Percentiles rank a stretch among this genome's conserved stretches.
Evolutionary conservation across 352 stramenopile genomes (phyloP).

Genomic region (Globisporangium cylindrosporum): DNA sequence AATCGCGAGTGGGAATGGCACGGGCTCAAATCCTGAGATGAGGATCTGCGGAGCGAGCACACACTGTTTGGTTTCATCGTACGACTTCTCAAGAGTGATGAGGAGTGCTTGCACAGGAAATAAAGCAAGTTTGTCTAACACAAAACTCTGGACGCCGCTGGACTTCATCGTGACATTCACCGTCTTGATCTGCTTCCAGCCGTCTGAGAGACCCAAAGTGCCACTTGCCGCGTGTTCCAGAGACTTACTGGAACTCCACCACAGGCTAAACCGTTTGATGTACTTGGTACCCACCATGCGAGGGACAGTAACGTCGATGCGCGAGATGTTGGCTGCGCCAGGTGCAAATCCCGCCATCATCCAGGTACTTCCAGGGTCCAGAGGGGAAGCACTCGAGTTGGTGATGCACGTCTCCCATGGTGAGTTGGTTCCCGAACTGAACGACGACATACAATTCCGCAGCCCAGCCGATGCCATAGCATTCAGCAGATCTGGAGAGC

Average conservation of each 20-base stretch:
- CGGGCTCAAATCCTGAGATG: constrained; percentile 32
- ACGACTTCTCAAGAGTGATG: constrained; percentile 52
- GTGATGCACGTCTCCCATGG: constrained; percentile 42
- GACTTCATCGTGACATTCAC: constrained; percentile 44
- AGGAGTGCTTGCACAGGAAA: constrained; percentile 28
- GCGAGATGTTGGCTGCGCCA: constrained; percentile 31
- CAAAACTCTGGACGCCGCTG: constrained; percentile 33
- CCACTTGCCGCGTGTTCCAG: constrained; percentile 12
- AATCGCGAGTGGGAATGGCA: constrained; percentile 46
- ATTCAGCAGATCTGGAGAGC: constrained; percentile 19
- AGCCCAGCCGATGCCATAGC: constrained; percentile 1
- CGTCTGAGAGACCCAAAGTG: constrained; percentile 30
- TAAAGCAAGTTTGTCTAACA: constrained; percentile 26
- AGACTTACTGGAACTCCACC: constrained; percentile 30
- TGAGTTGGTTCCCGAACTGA: constrained; percentile 8
- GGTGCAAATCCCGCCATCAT: constrained; percentile 47
- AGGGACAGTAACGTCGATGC: constrained; percentile 38
- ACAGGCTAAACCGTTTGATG: constrained; percentile 42
- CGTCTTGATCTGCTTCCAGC: constrained; percentile 37
- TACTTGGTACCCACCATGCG: constrained; percentile 44
- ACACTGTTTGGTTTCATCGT: constrained; percentile 43
- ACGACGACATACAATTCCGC: constrained; percentile 16
- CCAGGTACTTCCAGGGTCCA: constrained; percentile 50
- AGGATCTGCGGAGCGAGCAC: constrained; percentile 32
- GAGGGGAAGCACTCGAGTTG: constrained; percentile 24